Base-by-base conservation (phyloP, 164 flowering plant species). In the Berberis vulgaris region DNA sequence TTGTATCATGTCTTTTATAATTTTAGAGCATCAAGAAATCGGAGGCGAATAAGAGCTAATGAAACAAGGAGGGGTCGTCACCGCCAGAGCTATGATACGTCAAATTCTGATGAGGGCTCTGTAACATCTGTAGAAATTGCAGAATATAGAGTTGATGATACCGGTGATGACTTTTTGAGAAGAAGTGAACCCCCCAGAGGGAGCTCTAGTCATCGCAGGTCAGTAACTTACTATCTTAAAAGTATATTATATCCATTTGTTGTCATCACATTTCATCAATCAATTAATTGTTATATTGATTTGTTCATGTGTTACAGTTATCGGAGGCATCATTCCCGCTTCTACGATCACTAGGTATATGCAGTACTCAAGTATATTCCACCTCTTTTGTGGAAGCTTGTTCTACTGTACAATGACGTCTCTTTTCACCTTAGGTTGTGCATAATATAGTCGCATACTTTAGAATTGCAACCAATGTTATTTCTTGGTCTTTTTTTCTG, bases 1-100 rank as follows among this genome's bases (percentile, higher is more conserved):
- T 72, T 90, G 59, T 89, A 89, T 79, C 91, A 85, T 73, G 89
- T 89, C 13, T 91, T 93, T 80, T 89, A 87, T 71, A 93, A 84
- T 49, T 83, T 91, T 54, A 79, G 97, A 77, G 73, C 76, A 65
- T 83, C 96, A 44, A 88, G 96, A 77, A 91, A 84, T 64, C 79
- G 98, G 61, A 82, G 98, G 66, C 83, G 96, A 75, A 69, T 87
- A 49, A 78, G 96, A 76, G 79, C 69, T 9, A 67, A 74, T 64
- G 83, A 79, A 56, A 50, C 85, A 59, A 83, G 89, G 69, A 82
- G 95, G 54, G 60, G 45, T 1, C 60, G n/a, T 4, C 60, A n/a
- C 1, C 60, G 60, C 7, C 12, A 81, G n/a, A 83, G 86, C 71
- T 80, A 76, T 70, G 95, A 89, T 69, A 67, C 80, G 44, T 90